Percentiles rank a stretch among this genome's conserved stretches.
phyloP scores from a whole-genome alignment of 169 alveolate species.

The Blepharisma undulans region DNA sequence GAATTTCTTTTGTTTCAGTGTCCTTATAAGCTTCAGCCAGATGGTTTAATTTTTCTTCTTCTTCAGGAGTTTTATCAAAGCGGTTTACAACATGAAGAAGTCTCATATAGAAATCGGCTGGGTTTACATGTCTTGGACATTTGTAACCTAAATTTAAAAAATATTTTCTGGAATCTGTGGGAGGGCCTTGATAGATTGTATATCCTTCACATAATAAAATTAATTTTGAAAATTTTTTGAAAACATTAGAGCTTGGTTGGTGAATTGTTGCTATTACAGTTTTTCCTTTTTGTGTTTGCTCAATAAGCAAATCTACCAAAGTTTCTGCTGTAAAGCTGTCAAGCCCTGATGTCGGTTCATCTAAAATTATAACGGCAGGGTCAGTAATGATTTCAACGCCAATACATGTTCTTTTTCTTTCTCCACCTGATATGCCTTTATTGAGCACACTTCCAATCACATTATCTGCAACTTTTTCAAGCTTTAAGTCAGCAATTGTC shows the following conservation, averaged over 20 bases:
- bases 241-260: constrained; percentile 79
- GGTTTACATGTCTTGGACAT: constrained; percentile 66
- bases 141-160: constrained; percentile 60
- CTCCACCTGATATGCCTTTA: constrained; percentile 92
- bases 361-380: constrained; percentile 88
- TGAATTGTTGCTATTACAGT: constrained; percentile 81
- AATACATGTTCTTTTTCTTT: constrained; percentile 87
- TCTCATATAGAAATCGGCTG: constrained; percentile 64
- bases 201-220: constrained; percentile 72
- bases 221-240: constrained; percentile 69
- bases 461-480: constrained; percentile 61
- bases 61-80: not conserved
- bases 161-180: constrained; percentile 41
- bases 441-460: constrained; percentile 75
- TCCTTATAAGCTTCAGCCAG: not conserved
- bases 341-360: constrained; percentile 91
- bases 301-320: constrained; percentile 69
- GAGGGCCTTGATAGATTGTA: constrained; percentile 64
- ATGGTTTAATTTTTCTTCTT: constrained; percentile 2
- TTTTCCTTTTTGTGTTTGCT: constrained; percentile 75
- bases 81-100: constrained; percentile 6
- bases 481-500: constrained; percentile 42
- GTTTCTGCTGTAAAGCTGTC: constrained; percentile 85
- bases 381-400: constrained; percentile 90
- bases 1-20: not conserved